Evolutionary conservation across 75 land plant species (phyloP), one percentile per base, ranked within the genome.

Genomic region (Cunninghamia lanceolata): DNA sequence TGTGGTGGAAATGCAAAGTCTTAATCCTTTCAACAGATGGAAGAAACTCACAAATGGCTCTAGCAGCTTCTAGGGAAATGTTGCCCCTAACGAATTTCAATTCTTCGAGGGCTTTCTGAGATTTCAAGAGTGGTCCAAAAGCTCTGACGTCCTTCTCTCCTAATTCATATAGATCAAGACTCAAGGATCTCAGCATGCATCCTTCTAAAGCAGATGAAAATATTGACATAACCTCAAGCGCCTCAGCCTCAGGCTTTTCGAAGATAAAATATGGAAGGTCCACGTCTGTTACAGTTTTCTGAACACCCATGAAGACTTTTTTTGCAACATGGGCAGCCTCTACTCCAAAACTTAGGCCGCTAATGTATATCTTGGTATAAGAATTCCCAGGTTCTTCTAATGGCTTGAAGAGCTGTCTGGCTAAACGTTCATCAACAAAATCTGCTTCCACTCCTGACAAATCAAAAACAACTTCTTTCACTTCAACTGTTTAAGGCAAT

Each of bases 131-230:
- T 7, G 93, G 86, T 3, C 90, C 90, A 88, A 98, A 98, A 35
- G 99, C 99, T 79, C 96, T 86, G 17, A 98, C 93, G 59, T 94
- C 98, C 86, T 98, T 98, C 90, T 98, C 99, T 13, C 98, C 99
- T 63, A 95, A 90, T 16, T 97, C 98, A 92, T 96, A 95, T 84
- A 96, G 91, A 52, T 99, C 94, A 38, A 98, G 90, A 78, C 97
- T 13, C 53, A 50, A 13, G 53, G 53, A 50, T 50, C 53, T 50
- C 53, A 13, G 53, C 53, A 14, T 13, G 2, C 53, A 50, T 2
- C 14, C 2, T 50, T 13, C 14, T 13, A 50, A 14, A 50, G 53
- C 53, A 50, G 53, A 50, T 13, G 53, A 50, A 50, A 50, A 13
- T 13, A 50, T 50, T 50, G 53, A 50, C 53, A 50, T 50, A 50